Conservation (phyloP, 2,329 filamentous ascomycete species). For the Fusarium tricinctum region DNA sequence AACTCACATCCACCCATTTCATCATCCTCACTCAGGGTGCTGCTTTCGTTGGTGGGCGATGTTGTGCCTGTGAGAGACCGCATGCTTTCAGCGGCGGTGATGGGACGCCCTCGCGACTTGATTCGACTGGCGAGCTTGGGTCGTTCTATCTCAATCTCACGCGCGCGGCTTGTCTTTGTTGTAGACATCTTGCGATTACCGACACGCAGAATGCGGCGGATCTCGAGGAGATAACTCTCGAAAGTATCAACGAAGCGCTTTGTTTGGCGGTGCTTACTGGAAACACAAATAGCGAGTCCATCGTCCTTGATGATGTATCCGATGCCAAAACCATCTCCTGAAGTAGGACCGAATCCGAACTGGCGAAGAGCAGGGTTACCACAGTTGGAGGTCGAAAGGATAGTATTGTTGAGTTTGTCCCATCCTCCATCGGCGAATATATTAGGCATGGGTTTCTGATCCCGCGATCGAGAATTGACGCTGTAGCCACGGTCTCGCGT, state of each 20-base stretch:
- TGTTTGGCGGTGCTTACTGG: constrained; percentile 94
- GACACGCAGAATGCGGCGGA: constrained; percentile 84
- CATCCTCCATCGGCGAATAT: constrained; percentile 91
- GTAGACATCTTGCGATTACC: constrained; percentile 65
- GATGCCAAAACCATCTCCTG: constrained; percentile 94
- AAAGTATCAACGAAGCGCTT: constrained; percentile 89
- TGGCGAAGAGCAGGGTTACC: constrained; percentile 95
- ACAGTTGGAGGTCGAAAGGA: constrained; percentile 98
- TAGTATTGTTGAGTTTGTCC: constrained; percentile 95
- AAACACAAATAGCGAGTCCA: constrained; percentile 89
- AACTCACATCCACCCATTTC: constrained; percentile 92
- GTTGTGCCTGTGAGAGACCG: constrained; percentile 63
- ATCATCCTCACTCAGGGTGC: constrained; percentile 83
- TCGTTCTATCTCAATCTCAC: constrained; percentile 64
- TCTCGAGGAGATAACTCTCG: constrained; percentile 91
- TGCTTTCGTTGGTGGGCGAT: constrained; percentile 77
- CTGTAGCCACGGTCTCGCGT: constrained; percentile 67
- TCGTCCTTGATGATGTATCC: constrained; percentile 94
- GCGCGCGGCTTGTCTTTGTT: constrained; percentile 63
- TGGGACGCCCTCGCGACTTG: constrained; percentile 81
- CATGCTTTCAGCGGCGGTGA: constrained; percentile 69
- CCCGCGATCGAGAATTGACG: constrained; percentile 63
- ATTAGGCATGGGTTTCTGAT: constrained; percentile 72
- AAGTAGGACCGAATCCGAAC: constrained; percentile 96
- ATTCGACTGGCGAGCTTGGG: constrained; percentile 62